Percentiles rank a stretch among this genome's conserved stretches.
phyloP scores from a whole-genome alignment of 768 basidiomycete species.

The Suillus hirtellus region DNA sequence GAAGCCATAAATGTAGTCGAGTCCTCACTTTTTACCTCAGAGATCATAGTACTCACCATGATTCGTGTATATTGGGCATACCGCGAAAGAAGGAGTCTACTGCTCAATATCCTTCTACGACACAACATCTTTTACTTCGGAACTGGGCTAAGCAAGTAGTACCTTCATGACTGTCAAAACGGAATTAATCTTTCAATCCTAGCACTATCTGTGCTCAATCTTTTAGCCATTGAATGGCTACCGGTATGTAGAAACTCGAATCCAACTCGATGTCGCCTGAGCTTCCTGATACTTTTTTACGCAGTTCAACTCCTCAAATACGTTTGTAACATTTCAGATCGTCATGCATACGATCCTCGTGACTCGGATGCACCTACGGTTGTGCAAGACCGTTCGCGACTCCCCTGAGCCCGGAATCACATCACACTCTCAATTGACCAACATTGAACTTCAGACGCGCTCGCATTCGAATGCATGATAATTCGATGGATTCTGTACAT shows the following conservation, averaged over 20 bases:
- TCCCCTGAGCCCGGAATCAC: not conserved
- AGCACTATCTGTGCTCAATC: not conserved
- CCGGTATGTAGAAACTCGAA: not conserved
- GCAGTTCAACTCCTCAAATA: not conserved
- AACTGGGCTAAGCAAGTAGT: conserved; percentile 1
- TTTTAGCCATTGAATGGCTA: not conserved
- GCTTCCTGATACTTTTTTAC: not conserved
- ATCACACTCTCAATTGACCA: not conserved
- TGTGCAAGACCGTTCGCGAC: not conserved
- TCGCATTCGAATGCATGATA: not conserved
- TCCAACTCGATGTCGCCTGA: not conserved
- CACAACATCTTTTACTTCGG: conserved; percentile 2
- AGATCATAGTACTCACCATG: conserved; percentile 3
- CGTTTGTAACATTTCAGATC: not conserved
- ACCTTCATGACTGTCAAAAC: not conserved
- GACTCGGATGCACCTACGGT: conserved; percentile 1
- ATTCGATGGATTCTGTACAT: not conserved
- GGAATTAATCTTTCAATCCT: not conserved
- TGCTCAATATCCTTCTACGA: not conserved
- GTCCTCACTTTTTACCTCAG: not conserved
- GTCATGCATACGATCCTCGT: not conserved
- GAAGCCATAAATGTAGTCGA: not conserved
- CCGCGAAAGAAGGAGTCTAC: not conserved
- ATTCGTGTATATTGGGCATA: conserved; percentile 1
- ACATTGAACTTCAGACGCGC: not conserved